Conservation (phyloP, 1,284 basidiomycete genomes). For the Sutorius eximius region DNA sequence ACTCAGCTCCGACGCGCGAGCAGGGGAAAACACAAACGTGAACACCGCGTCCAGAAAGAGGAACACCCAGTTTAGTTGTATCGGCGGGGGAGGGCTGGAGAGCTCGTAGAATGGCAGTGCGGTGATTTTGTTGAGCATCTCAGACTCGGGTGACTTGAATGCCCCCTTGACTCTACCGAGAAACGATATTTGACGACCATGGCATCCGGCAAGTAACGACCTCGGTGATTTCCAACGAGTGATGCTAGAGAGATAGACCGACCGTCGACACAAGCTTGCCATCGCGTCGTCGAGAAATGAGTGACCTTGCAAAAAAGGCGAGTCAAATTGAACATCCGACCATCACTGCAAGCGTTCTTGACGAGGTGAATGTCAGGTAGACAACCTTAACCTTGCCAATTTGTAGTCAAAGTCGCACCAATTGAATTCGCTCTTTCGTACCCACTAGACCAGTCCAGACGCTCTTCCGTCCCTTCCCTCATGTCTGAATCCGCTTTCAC, state of each 20-base stretch:
- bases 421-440: background rate
- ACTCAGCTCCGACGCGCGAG: background rate
- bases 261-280: conserved; percentile 46
- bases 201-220: background rate
- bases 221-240: background rate
- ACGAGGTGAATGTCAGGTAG: too few species aligned
- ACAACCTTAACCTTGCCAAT: too few species aligned
- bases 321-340: too few species aligned
- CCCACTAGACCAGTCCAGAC: too few species aligned
- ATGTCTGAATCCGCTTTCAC: conserved; percentile 20
- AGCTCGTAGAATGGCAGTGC: conserved; percentile 28
- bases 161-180: background rate
- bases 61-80: conserved; percentile 28
- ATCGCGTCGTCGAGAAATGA: conserved; percentile 36
- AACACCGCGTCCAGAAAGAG: conserved; percentile 67
- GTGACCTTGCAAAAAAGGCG: too few species aligned
- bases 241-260: background rate
- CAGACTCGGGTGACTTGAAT: conserved; percentile 59
- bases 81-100: conserved; percentile 12
- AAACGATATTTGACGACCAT: conserved; percentile 19
- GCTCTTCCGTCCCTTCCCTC: background rate
- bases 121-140: conserved; percentile 25
- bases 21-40: conserved; percentile 33
- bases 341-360: too few species aligned
- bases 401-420: too few species aligned